Evolutionary conservation across 1,139 yeast species (phyloP), one percentile per base, ranked within the genome.

Genomic region (Blastobotrys illinoisensis): DNA sequence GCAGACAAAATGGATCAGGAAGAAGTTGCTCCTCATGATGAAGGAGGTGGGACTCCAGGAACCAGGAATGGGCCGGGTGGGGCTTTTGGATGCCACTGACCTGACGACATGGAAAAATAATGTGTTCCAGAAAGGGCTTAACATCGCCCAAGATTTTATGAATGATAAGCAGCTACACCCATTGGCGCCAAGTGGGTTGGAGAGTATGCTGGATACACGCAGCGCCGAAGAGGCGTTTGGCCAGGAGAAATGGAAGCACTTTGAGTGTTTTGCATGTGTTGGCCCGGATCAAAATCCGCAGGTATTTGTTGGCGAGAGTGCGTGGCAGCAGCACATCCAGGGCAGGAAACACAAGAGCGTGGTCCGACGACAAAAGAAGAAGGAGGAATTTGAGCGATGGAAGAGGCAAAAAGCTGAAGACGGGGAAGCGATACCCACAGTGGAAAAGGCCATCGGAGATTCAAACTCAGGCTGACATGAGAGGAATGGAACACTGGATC

Each of bases 1-100:
- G 60, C 99, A 93, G 67, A 82, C 90, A n/a, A 90, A 90, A 68
- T 93, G 98, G 97, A 91, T 93, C 58, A 79, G 79, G 52, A 88
- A 86, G 62, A 75, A 85, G 55, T 73, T 93, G 32, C 77, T 84
- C 2, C 81, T 85, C 0, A 90, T 86, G 67, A 54, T 72, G 36
- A 54, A 60, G 6, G 71, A 86, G 20, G 70, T 72, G 11, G 77
- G 77, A 53, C 86, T 82, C 56, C 64, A 73, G 0, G 64, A 77
- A n/a, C 79, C 79, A 57, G 67, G 71, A 9, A 79, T 72, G 67
- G 69, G 74, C 47, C 78, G 79, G 50, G 68, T 88, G 28, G 88
- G 80, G 59, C 63, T 88, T 1, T 70, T 91, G 11, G 87, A 93
- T 71, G 95, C 99, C 1, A 81, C 95, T 0, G 84, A 90, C 66